Percentiles rank a stretch among this genome's conserved stretches.
Conservation (phyloP, 1,284 basidiomycete genomes). For the Puccinia polysora region DNA sequence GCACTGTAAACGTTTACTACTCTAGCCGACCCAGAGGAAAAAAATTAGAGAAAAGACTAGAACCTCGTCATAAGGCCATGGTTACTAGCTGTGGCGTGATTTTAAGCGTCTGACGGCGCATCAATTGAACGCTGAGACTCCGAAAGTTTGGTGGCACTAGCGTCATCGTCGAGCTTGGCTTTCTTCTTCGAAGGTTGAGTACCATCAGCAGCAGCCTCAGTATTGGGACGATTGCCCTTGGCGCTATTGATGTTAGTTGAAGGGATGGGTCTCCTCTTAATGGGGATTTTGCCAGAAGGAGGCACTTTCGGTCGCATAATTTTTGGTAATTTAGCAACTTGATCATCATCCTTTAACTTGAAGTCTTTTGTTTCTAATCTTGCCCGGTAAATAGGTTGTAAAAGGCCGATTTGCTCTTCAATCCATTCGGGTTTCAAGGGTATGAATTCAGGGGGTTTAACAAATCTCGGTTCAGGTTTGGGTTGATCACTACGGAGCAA, state of each 20-base stretch:
- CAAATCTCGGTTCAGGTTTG: constrained; percentile 33
- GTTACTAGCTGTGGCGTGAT: too few relatives aligned
- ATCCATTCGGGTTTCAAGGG: constrained; percentile 24
- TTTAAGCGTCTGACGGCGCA: too few relatives aligned
- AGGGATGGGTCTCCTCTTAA: constrained; percentile 25
- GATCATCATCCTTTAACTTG: constrained; percentile 35
- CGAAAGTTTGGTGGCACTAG: too few relatives aligned
- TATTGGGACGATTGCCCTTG: too few relatives aligned
- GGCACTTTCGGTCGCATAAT: constrained; percentile 40
- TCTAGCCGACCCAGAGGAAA: too few relatives aligned
- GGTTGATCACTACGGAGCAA: constrained; percentile 1
- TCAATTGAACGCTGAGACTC: too few relatives aligned
- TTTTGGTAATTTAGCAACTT: constrained; percentile 25
- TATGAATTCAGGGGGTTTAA: constrained; percentile 28
- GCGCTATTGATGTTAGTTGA: neutral
- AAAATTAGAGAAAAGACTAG: too few relatives aligned
- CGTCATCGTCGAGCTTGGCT: constrained; percentile 2
- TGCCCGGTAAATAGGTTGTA: constrained; percentile 23
- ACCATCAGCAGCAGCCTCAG: too few relatives aligned
- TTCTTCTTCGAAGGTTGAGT: neutral
- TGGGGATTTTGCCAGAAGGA: constrained; percentile 40
- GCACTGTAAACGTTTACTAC: too few relatives aligned
- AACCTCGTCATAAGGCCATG: too few relatives aligned
- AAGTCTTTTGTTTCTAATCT: constrained; percentile 31
- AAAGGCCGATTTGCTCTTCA: constrained; percentile 34